phyloP scores from a whole-genome alignment of 2,329 filamentous ascomycete genomes.

The Stemphylium vesicarium region DNA sequence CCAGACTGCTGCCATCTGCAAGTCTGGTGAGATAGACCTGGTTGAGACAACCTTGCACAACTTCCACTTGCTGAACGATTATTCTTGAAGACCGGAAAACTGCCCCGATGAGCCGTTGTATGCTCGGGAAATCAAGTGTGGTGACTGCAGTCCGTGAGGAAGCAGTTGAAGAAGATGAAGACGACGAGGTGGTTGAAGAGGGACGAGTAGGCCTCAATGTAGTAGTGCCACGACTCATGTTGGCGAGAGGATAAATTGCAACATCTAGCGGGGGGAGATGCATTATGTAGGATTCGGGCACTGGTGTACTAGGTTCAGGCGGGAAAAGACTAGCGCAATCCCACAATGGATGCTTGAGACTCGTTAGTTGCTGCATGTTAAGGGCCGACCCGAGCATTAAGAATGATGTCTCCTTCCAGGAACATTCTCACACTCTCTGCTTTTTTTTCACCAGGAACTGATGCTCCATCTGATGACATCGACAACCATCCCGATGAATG shows the following conservation, averaged over 20 bases:
- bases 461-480: not conserved
- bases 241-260: conserved; percentile 39
- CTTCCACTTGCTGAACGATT: conserved; percentile 44
- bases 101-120: conserved; percentile 42
- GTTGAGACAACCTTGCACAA: conserved; percentile 45
- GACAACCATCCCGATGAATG: conserved; percentile 5
- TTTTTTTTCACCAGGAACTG: not conserved
- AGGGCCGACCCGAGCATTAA: conserved; percentile 25
- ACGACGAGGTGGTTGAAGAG: conserved; percentile 33
- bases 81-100: conserved; percentile 42
- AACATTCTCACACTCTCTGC: not conserved
- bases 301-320: conserved; percentile 16
- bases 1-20: conserved; percentile 47
- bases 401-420: conserved; percentile 1
- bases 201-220: conserved; percentile 29
- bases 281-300: conserved; percentile 39
- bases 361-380: conserved; percentile 25
- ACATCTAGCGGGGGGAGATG: conserved; percentile 46
- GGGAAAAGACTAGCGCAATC: conserved; percentile 24
- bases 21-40: conserved; percentile 53
- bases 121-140: conserved; percentile 42
- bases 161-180: conserved; percentile 34
- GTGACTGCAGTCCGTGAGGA: conserved; percentile 25
- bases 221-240: conserved; percentile 45
- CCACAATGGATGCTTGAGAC: conserved; percentile 13